phyloP scores from a whole-genome alignment of 2,329 filamentous ascomycete genomes.

The Penicillium sp. region DNA sequence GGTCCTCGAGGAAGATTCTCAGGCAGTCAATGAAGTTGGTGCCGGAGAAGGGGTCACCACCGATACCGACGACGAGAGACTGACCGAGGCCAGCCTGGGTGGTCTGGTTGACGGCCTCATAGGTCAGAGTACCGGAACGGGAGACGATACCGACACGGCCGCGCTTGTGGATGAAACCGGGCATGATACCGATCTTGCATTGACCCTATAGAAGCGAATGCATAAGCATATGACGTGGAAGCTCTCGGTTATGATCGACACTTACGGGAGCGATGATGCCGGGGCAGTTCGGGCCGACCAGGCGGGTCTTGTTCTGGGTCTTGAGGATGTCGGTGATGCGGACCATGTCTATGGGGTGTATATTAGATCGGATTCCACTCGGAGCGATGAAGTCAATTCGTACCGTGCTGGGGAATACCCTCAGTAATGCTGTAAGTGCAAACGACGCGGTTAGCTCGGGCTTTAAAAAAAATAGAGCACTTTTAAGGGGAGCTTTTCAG shows the following conservation, averaged over 20 bases:
- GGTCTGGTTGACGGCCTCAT: constrained; percentile 99
- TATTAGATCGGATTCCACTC: constrained; percentile 22
- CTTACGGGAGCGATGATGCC: constrained; percentile 83
- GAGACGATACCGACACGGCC: constrained; percentile 98
- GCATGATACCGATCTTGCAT: constrained; percentile 99
- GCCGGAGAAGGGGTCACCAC: constrained; percentile 96
- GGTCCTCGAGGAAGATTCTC: constrained; percentile 92
- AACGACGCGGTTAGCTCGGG: constrained; percentile 16
- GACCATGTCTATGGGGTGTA: constrained; percentile 76
- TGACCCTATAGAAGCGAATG: constrained; percentile 64
- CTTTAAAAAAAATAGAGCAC: constrained; percentile 7
- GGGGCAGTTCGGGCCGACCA: constrained; percentile 97
- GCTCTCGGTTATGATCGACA: constrained; percentile 14
- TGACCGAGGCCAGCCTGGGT: constrained; percentile 95
- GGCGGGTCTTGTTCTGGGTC: constrained; percentile 93
- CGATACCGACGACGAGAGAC: constrained; percentile 97
- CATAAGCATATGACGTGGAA: constrained; percentile 15
- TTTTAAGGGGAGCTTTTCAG: constrained; percentile 9
- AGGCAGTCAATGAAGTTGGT: constrained; percentile 99
- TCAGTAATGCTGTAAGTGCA: constrained; percentile 71
- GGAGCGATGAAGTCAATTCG: constrained; percentile 36
- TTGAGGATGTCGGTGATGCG: constrained; percentile 98
- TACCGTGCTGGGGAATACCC: constrained; percentile 96
- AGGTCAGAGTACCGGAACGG: constrained; percentile 95
- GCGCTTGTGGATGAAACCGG: constrained; percentile 99